Base-by-base conservation (phyloP, 805 yeast species). In the Danielia reshetovae region DNA sequence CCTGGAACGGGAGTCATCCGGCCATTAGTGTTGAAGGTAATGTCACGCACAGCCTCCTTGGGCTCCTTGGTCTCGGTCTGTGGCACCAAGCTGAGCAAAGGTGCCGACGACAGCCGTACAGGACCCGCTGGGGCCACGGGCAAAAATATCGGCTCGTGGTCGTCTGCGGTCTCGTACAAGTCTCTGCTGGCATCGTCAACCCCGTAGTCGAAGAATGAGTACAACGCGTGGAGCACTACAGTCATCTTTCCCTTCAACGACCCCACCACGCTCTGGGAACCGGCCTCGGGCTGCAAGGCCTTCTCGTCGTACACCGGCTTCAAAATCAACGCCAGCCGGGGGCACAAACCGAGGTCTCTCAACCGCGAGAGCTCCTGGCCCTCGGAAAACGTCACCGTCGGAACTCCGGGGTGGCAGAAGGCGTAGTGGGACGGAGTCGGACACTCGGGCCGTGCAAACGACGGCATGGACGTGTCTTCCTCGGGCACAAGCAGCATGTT, bases 271-370 rank as follows among this genome's bases (percentile, higher is more conserved):
- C 9, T 19, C 9, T 9, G 7, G 7, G 22, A 7, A 16, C 23
- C 24, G 5, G 25, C 18, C 15, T 16, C 29, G 3, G 44, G 41
- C 5, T 38, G 32, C 33, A 41, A 26, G 11, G 42, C 45, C 24
- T 42, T 34, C 31, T 46, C 59, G 49, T 52, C 63, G 49, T 48
- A 60, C 19, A 69, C 62, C 0, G 93, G 89, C 51, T 84, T 83
- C 43, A 88, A 62, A 16, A 85, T 79, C 30, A 88, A 57, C 0
- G 83, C 85, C 8, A 94, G 80, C 38, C 94, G 68, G 2, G 90
- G 89, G 11, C 75, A 69, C 33, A 88, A 61, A 15, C 76, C 78
- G 35, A 88, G 62, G 3, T 65, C 71, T 17, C 53, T 54, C 24
- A 88, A 61, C 3, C 77, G 59, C 39, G 60, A 47, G 28, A 48